phyloP scores from a whole-genome alignment of 306 rosid species.

The Fagus sylvatica region DNA sequence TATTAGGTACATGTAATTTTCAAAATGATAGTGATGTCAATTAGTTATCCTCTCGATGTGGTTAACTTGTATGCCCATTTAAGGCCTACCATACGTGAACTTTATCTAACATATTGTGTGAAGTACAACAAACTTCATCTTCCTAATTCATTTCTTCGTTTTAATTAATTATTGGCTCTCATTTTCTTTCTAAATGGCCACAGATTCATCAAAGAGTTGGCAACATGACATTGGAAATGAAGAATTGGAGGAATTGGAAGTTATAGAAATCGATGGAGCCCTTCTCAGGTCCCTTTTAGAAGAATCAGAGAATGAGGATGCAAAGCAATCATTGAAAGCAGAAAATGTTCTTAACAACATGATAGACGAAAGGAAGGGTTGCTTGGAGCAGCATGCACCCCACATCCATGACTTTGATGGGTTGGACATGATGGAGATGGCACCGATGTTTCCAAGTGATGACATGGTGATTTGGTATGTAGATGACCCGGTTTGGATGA shows the following conservation, averaged over 20 bases:
- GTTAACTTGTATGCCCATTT: no score
- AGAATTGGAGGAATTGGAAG: slow-evolving; percentile 56
- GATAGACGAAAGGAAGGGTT: background rate
- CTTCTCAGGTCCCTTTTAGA: slow-evolving; percentile 59
- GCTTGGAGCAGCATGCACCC: slow-evolving; percentile 18
- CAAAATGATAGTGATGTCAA: slow-evolving; percentile 20
- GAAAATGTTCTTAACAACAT: background rate
- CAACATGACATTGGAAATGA: slow-evolving; percentile 23
- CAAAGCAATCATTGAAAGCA: background rate
- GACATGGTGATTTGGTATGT: slow-evolving; percentile 42
- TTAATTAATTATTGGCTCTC: background rate
- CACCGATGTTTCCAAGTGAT: slow-evolving; percentile 26
- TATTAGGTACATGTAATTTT: slow-evolving; percentile 51
- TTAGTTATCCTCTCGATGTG: no score
- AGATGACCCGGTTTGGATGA: slow-evolving; percentile 35
- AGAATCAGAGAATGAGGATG: slow-evolving; percentile 33
- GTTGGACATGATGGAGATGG: slow-evolving; percentile 34
- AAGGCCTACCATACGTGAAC: slow-evolving; percentile 13
- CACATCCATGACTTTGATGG: slow-evolving; percentile 33
- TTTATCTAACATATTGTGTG: background rate
- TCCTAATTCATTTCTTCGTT: background rate
- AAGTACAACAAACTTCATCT: slow-evolving; percentile 18
- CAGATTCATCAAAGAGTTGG: slow-evolving; percentile 5
- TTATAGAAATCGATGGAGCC: slow-evolving; percentile 53
- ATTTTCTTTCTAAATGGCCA: slow-evolving; percentile 36